Base-by-base conservation (phyloP, 805 yeast genomes). In the Candida qinlingensis region DNA sequence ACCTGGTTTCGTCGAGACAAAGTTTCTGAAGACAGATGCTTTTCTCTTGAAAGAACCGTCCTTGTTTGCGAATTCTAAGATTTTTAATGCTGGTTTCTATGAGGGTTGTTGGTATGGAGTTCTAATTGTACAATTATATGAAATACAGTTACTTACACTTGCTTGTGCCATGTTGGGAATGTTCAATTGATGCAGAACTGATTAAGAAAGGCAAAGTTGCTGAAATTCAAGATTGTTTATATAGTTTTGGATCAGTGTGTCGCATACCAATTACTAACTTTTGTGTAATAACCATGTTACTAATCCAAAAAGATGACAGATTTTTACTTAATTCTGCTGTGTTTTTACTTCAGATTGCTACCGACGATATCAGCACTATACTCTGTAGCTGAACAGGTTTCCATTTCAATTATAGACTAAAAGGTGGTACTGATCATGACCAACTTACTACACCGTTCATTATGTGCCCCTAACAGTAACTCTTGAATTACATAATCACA, bases 1-100 rank as follows among this genome's bases (percentile, higher is more conserved):
- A 12, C 82, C 87, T 1, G 80, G 72, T 29, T 70, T 69, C 1
- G 75, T 57, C 3, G 86, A 77, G 41, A 90, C 81, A 27, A 67
- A 66, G 60, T 85, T 79, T 62, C 96, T 75, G 66, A 89, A 89
- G n/a, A 65, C 54, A 4, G 80, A 75, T 2, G 67, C 67, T 52
- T 69, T 74, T 62, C 87, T 74, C 54, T 79, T 78, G 62, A 60
- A 83, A 37, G 79, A 75, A 37, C 87, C 87, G 50, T 72, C 71
- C 37, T 69, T 65, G 44, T 72, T 68, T 12, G 83, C 80, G 56
- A 74, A 79, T 45, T 74, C 72, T 48, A 70, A 69, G 47, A 75
- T 75, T 49, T 75, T 75, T 27, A 73, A 48, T 46, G 60, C 55
- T 46, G 51, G 42, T 51, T 52, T 56, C 50, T 40, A 44, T 19